phyloP scores from a whole-genome alignment of 129 eudicot genomes.

The Dittrichia graveolens region DNA sequence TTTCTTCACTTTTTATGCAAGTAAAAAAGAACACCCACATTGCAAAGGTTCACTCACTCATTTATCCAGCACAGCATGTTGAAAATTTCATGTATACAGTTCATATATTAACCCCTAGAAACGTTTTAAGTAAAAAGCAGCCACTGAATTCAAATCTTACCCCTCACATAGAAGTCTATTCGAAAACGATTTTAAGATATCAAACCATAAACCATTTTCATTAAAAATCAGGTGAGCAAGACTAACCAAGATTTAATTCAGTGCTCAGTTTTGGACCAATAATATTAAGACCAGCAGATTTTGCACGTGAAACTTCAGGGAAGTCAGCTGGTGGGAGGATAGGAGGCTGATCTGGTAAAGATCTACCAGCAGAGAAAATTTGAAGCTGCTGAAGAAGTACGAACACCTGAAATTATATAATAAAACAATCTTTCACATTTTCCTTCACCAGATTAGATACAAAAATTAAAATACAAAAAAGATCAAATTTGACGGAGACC shows the following conservation, averaged over 20 bases:
- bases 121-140: too few species aligned
- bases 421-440: constrained; percentile 20
- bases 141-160: too few species aligned
- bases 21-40: too few species aligned
- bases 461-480: constrained; percentile 7
- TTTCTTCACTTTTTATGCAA: too few species aligned
- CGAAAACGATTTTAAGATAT: too few species aligned
- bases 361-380: constrained; percentile 62
- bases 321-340: constrained; percentile 46
- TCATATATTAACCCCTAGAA: too few species aligned
- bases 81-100: too few species aligned
- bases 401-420: constrained; percentile 54
- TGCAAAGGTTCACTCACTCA: too few species aligned
- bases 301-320: constrained; percentile 74
- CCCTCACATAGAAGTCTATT: too few species aligned
- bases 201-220: too few species aligned
- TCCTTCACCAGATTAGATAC: constrained; percentile 12
- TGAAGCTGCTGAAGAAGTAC: constrained; percentile 85
- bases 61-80: too few species aligned
- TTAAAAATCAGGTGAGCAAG: constrained; percentile 21
- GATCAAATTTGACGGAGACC: constrained; percentile 44
- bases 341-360: constrained; percentile 82
- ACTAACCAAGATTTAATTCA: constrained; percentile 82
- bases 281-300: constrained; percentile 59
- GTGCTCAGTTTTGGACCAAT: constrained; percentile 62